phyloP scores from a whole-genome alignment of 441 rosid genomes.

The Brassica hybrid region DNA sequence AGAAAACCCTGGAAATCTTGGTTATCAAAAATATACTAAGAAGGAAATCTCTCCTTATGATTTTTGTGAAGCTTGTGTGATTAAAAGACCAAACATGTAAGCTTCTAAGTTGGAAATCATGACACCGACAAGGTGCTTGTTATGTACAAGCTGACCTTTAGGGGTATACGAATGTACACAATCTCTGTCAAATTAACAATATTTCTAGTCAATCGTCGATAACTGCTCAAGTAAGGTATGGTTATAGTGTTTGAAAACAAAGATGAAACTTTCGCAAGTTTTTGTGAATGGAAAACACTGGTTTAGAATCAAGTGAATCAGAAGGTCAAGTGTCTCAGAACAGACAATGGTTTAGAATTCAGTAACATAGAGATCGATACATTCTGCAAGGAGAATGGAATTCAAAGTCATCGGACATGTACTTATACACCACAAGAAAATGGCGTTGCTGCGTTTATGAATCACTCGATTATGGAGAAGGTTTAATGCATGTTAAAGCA shows the following conservation, averaged over 20 bases:
- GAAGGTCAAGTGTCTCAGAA: not conserved
- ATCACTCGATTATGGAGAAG: not conserved
- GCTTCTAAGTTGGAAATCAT: not conserved
- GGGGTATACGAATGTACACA: not conserved
- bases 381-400: not conserved
- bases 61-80: not conserved
- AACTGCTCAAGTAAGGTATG: not conserved
- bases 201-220: not conserved
- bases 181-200: not conserved
- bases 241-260: not conserved
- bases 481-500: not conserved
- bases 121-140: not conserved
- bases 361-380: not conserved
- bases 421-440: not conserved
- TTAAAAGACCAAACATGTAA: not conserved
- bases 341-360: not conserved
- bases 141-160: not conserved
- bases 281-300: not conserved
- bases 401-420: not conserved
- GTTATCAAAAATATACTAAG: too few relatives aligned
- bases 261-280: not conserved
- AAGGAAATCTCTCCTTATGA: too few relatives aligned
- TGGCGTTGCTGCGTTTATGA: not conserved
- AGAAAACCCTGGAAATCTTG: too few relatives aligned
- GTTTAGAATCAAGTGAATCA: not conserved